Percentiles rank a stretch among this genome's conserved stretches.
Conservation (phyloP, 148 eudicot species). For the Cornus suecica region DNA sequence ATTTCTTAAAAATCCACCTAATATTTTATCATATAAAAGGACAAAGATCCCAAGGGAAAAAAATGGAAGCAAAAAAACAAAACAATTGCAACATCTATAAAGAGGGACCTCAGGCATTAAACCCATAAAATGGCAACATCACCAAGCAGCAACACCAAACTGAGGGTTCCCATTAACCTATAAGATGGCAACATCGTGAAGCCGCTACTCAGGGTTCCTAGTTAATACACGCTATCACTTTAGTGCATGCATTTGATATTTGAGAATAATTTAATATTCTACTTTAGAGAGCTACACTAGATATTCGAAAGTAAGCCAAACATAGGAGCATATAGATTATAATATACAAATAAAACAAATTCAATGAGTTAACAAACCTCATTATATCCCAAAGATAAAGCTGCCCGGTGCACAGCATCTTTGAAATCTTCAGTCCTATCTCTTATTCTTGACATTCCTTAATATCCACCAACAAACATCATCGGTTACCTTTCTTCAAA, state of each 20-base stretch:
- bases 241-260: neutral
- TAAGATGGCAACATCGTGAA: neutral
- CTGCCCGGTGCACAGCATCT: conserved; percentile 76
- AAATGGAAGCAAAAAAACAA: neutral
- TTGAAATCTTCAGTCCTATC: conserved; percentile 90
- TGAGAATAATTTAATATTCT: neutral
- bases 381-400: conserved; percentile 58
- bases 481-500: neutral
- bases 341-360: neutral
- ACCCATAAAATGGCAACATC: neutral
- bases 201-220: neutral
- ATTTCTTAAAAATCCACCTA: neutral
- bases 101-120: neutral
- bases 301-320: neutral
- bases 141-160: neutral
- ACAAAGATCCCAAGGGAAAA: neutral
- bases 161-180: neutral
- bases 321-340: neutral
- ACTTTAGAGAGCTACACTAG: neutral
- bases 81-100: neutral
- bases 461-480: conserved; percentile 4
- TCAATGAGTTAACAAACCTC: conserved; percentile 44
- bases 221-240: neutral
- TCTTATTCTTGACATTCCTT: conserved; percentile 63
- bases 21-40: neutral